phyloP scores from a whole-genome alignment of 441 rosid species.

The Pelargonium fulgidum region DNA sequence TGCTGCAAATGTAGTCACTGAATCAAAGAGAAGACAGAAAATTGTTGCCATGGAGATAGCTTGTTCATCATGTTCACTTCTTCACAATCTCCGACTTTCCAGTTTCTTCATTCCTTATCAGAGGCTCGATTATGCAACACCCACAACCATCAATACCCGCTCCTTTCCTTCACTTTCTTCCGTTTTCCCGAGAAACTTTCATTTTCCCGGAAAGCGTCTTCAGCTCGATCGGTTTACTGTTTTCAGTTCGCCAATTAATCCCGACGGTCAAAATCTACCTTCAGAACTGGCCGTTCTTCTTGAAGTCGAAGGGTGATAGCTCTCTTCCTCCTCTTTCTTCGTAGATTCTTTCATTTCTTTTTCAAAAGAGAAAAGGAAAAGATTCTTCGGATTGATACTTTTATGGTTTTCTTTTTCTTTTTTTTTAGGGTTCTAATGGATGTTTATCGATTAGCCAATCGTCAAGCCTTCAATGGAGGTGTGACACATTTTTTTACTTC shows the following conservation, averaged over 20 bases:
- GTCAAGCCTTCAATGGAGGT: constrained; percentile 84
- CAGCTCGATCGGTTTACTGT: constrained; percentile 30
- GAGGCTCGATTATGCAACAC: constrained; percentile 11
- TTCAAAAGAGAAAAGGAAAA: background rate
- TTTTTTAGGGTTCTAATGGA: constrained; percentile 65
- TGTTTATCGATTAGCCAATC: constrained; percentile 69
- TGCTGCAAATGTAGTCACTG: no score
- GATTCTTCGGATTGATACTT: no score
- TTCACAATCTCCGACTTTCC: constrained; percentile 30
- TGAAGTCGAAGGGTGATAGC: constrained; percentile 75
- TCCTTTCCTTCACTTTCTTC: constrained; percentile 25
- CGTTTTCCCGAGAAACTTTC: constrained; percentile 24
- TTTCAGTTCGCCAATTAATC: constrained; percentile 32
- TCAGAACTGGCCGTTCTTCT: constrained; percentile 63
- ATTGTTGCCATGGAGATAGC: constrained; percentile 43
- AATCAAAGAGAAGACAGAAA: background rate
- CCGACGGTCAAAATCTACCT: constrained; percentile 32
- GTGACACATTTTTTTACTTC: constrained; percentile 19
- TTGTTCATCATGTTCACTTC: constrained; percentile 41
- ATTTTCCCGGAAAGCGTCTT: constrained; percentile 27
- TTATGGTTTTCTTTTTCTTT: background rate
- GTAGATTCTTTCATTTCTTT: constrained; percentile 5
- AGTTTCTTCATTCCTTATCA: constrained; percentile 21
- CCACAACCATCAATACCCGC: constrained; percentile 17
- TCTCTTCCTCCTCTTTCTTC: background rate